A percentile compares a stretch with the other conserved stretches of the same genome.
Evolutionary conservation across 768 basidiomycete species (phyloP).

Genomic region (Lepiota brunneoincarnata): DNA sequence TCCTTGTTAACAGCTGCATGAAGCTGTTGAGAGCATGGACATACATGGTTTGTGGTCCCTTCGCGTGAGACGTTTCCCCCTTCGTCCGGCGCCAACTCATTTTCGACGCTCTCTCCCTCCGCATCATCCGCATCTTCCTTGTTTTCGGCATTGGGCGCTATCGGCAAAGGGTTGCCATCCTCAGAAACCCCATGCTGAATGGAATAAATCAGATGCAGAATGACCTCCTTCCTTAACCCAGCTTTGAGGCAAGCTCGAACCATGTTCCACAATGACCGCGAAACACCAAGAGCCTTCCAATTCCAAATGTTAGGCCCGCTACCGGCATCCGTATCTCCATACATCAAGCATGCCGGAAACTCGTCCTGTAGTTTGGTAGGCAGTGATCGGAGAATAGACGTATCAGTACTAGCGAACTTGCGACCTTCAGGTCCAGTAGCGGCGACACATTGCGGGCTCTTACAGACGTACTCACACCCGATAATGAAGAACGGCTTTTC

Average conservation of each 20-base stretch:
- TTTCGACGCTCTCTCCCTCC: slow-evolving; percentile 14
- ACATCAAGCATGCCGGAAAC: slow-evolving; percentile 64
- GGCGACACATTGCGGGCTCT: slow-evolving; percentile 44
- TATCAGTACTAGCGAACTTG: slow-evolving; percentile 69
- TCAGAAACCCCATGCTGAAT: slow-evolving; percentile 55
- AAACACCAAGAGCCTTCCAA: slow-evolving; percentile 76
- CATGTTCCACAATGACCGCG: slow-evolving; percentile 70
- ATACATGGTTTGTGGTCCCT: slow-evolving; percentile 5
- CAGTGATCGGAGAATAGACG: slow-evolving; percentile 66
- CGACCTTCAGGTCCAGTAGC: slow-evolving; percentile 50
- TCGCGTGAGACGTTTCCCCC: not conserved
- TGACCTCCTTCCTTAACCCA: slow-evolving; percentile 60
- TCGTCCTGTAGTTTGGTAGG: slow-evolving; percentile 69
- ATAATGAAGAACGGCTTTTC: slow-evolving; percentile 81
- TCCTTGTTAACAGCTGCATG: not conserved
- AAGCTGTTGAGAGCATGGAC: not conserved
- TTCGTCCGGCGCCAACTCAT: slow-evolving; percentile 1
- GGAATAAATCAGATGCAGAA: slow-evolving; percentile 54
- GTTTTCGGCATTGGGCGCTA: not conserved
- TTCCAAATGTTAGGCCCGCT: slow-evolving; percentile 65
- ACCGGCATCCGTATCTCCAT: slow-evolving; percentile 56
- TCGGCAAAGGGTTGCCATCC: not conserved
- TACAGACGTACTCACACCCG: slow-evolving; percentile 78
- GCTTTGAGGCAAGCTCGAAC: slow-evolving; percentile 55
- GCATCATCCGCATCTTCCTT: slow-evolving; percentile 18